Percentiles rank a stretch among this genome's conserved stretches.
Evolutionary conservation across 495 filamentous ascomycete genomes (phyloP).

Genomic region (Penicillium bialowiezense): DNA sequence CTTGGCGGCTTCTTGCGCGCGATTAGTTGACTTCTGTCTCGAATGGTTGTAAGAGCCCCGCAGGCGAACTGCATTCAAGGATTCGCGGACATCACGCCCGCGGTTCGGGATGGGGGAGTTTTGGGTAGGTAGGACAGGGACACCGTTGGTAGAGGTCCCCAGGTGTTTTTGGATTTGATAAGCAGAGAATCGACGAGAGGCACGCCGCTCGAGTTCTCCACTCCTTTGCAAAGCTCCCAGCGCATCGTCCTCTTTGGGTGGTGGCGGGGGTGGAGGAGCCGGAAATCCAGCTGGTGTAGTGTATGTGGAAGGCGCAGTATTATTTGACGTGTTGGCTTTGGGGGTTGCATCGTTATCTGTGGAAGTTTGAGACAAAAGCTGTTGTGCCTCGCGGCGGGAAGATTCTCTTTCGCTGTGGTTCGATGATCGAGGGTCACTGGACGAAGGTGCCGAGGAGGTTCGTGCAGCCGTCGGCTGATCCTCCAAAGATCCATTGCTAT

Average conservation of each 20-base stretch:
- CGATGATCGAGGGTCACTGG: constrained; percentile 23
- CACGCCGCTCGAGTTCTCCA: constrained; percentile 87
- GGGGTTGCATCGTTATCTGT: constrained; percentile 42
- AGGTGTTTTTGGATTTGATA: constrained; percentile 96
- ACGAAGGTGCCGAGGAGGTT: constrained; percentile 36
- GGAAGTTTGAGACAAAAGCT: constrained; percentile 53
- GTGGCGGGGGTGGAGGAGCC: constrained; percentile 71
- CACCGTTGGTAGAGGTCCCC: constrained; percentile 72
- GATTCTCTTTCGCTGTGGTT: constrained; percentile 41
- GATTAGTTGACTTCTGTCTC: constrained; percentile 56
- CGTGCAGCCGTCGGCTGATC: constrained; percentile 45
- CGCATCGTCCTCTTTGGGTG: constrained; percentile 84
- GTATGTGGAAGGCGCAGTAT: constrained; percentile 21
- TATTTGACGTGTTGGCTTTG: constrained; percentile 38
- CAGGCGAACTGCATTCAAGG: constrained; percentile 83
- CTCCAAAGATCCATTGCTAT: constrained; percentile 47
- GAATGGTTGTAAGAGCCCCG: constrained; percentile 68
- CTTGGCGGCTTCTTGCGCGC: constrained; percentile 55
- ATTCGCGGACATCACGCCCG: constrained; percentile 83
- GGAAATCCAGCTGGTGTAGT: constrained; percentile 29
- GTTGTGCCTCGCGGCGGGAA: constrained; percentile 50
- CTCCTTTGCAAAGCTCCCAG: constrained; percentile 86
- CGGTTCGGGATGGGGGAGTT: constrained; percentile 86
- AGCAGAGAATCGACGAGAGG: constrained; percentile 86
- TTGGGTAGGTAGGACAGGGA: constrained; percentile 82